Evolutionary conservation across 495 filamentous ascomycete species (phyloP).

Genomic region (Penicillium bialowiezense): DNA sequence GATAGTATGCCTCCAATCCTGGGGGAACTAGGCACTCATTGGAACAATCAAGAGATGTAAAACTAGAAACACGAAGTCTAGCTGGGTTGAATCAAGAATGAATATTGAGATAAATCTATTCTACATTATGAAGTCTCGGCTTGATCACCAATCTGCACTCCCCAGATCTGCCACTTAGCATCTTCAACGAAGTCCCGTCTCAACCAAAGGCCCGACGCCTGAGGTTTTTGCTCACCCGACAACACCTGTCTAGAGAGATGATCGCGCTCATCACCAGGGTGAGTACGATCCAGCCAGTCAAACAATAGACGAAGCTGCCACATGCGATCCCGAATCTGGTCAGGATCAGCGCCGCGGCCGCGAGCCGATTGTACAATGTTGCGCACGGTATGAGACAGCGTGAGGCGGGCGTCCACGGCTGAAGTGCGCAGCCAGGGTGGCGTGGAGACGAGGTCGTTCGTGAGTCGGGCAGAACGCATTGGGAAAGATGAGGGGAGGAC

Average conservation of each 20-base stretch:
- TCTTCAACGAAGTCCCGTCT: conserved; percentile 43
- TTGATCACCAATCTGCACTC: conserved; percentile 59
- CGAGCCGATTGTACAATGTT: conserved; percentile 48
- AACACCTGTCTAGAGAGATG: conserved; percentile 32
- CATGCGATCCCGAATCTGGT: conserved; percentile 58
- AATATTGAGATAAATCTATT: neutral
- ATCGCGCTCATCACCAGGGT: conserved; percentile 31
- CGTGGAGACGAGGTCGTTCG: conserved; percentile 35
- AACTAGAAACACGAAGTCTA: too few species aligned
- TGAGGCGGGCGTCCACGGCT: conserved; percentile 74
- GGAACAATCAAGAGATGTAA: too few species aligned
- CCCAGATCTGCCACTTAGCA: conserved; percentile 46
- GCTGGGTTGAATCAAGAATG: too few species aligned
- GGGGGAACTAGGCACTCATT: too few species aligned
- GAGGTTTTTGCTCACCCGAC: conserved; percentile 11
- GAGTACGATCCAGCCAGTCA: conserved; percentile 66
- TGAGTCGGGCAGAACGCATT: conserved; percentile 18
- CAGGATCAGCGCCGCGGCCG: conserved; percentile 35
- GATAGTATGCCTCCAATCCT: too few species aligned
- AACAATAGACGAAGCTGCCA: conserved; percentile 77
- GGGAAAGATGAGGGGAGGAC: conserved; percentile 62
- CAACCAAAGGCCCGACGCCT: conserved; percentile 36
- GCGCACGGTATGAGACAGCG: conserved; percentile 61
- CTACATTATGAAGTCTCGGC: conserved; percentile 36
- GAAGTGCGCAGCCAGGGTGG: conserved; percentile 53